A percentile compares a stretch with the other conserved stretches of the same genome.
These are phyloP conservation scores for Alternaria arborescens DNA, from an alignment of 2,329 filamentous ascomycete genomes.

Conservation along the genomic window DNA sequence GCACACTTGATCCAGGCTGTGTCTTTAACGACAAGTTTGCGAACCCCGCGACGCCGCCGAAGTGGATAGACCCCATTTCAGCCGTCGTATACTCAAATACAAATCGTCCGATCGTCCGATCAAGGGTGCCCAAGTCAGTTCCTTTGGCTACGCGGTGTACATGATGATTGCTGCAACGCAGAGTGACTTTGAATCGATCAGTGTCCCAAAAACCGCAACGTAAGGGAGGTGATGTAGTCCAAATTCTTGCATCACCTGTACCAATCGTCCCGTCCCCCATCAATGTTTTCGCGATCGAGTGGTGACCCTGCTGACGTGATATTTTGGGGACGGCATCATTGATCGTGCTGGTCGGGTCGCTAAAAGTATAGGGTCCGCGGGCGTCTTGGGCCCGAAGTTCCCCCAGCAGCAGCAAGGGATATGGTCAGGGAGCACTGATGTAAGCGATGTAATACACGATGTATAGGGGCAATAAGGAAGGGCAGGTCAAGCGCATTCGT, in stretches of 20 bases:
- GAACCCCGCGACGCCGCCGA: not conserved
- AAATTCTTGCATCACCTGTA: not conserved
- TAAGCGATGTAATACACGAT: not conserved
- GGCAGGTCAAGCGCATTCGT: not conserved
- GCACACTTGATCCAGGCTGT: not conserved
- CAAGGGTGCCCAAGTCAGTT: not conserved
- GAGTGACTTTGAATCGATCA: not conserved
- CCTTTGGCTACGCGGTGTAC: not conserved
- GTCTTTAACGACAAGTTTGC: not conserved
- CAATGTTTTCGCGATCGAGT: not conserved
- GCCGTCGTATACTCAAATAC: not conserved
- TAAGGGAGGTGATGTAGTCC: not conserved
- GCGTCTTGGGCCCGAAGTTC: not conserved
- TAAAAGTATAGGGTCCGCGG: not conserved
- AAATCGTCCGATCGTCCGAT: not conserved
- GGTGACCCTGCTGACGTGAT: not conserved
- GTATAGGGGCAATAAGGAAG: not conserved
- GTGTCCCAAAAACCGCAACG: not conserved
- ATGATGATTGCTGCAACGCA: not conserved
- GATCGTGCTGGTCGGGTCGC: not conserved
- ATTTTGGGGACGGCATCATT: not conserved
- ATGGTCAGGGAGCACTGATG: not conserved
- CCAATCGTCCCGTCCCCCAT: not conserved
- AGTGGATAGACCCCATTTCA: not conserved
- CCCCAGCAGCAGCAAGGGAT: not conserved